Evolutionary conservation across 2,329 filamentous ascomycete genomes (phyloP).

Genomic region (Curvularia eragrostidis): DNA sequence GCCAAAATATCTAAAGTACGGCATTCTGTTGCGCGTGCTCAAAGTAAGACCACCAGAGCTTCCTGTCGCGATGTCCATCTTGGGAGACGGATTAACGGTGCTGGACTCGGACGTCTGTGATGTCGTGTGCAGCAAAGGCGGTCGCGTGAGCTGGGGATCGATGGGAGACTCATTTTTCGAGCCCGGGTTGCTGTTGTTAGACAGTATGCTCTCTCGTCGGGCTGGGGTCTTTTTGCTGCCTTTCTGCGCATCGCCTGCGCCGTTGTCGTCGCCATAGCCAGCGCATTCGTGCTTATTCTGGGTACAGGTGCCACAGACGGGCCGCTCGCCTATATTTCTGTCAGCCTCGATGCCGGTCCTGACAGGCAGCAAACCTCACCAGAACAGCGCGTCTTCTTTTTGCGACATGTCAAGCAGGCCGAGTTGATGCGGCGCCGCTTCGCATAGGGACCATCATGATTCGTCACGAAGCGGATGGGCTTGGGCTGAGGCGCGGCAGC

Average conservation of each 20-base stretch:
- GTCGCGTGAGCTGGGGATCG: slow-evolving; percentile 38
- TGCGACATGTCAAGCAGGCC: slow-evolving; percentile 56
- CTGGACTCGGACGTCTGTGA: slow-evolving; percentile 37
- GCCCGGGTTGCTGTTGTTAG: slow-evolving; percentile 17
- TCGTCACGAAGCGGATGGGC: slow-evolving; percentile 53
- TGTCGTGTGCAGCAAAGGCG: slow-evolving; percentile 28
- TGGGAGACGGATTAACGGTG: slow-evolving; percentile 23
- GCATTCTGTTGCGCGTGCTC: slow-evolving; percentile 70
- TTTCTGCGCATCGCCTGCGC: slow-evolving; percentile 25
- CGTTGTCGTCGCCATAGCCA: slow-evolving; percentile 53
- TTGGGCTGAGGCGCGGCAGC: slow-evolving; percentile 42
- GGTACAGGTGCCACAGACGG: slow-evolving; percentile 54
- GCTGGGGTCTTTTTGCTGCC: slow-evolving; percentile 29
- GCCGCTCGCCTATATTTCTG: slow-evolving; percentile 43
- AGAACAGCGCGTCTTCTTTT: slow-evolving; percentile 59
- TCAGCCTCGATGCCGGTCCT: slow-evolving; percentile 15
- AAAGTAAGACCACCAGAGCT: slow-evolving; percentile 44
- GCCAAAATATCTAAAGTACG: slow-evolving; percentile 90
- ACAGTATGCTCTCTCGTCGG: slow-evolving; percentile 27
- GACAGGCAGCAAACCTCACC: slow-evolving; percentile 29
- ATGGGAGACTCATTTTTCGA: slow-evolving; percentile 29
- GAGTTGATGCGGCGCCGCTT: slow-evolving; percentile 52
- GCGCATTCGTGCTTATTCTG: slow-evolving; percentile 58
- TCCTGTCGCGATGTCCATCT: slow-evolving; percentile 29
- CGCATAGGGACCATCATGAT: slow-evolving; percentile 52